These are phyloP conservation scores for Myxozyma neotropica DNA, from an alignment of 805 yeast species.

Conservation along the genomic window DNA sequence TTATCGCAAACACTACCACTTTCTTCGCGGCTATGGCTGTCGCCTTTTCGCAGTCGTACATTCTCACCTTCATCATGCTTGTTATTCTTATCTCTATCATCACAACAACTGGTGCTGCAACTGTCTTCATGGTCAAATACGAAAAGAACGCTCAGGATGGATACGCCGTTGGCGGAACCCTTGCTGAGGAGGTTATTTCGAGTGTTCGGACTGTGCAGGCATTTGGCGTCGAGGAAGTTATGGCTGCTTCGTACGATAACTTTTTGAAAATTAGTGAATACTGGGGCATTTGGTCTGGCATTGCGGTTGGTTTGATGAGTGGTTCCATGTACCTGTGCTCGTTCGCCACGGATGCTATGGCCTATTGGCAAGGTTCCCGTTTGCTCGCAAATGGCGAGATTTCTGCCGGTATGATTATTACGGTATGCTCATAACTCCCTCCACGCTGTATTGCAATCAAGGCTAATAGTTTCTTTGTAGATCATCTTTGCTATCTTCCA, in stretches of 20 bases:
- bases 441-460: neutral
- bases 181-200: constrained; percentile 49
- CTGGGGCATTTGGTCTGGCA: constrained; percentile 30
- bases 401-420: constrained; percentile 27
- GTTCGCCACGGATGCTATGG: constrained; percentile 37
- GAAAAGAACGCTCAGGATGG: constrained; percentile 25
- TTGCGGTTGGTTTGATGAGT: constrained; percentile 39
- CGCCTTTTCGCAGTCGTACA: constrained; percentile 45
- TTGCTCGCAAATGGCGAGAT: constrained; percentile 28
- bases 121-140: constrained; percentile 38
- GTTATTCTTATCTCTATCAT: constrained; percentile 43
- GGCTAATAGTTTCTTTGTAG: constrained; percentile 45
- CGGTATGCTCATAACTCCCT: constrained; percentile 11
- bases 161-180: constrained; percentile 36
- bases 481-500: constrained; percentile 44
- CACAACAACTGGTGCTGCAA: constrained; percentile 39
- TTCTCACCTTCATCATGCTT: constrained; percentile 44
- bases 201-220: constrained; percentile 49
- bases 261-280: constrained; percentile 37
- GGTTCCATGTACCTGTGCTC: constrained; percentile 35
- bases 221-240: constrained; percentile 46
- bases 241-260: constrained; percentile 42
- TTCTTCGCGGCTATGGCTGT: constrained; percentile 46
- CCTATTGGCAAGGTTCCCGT: constrained; percentile 40
- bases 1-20: constrained; percentile 45